phyloP scores from a whole-genome alignment of 2,329 filamentous ascomycete species.

The Hymenoscyphus albidus region DNA sequence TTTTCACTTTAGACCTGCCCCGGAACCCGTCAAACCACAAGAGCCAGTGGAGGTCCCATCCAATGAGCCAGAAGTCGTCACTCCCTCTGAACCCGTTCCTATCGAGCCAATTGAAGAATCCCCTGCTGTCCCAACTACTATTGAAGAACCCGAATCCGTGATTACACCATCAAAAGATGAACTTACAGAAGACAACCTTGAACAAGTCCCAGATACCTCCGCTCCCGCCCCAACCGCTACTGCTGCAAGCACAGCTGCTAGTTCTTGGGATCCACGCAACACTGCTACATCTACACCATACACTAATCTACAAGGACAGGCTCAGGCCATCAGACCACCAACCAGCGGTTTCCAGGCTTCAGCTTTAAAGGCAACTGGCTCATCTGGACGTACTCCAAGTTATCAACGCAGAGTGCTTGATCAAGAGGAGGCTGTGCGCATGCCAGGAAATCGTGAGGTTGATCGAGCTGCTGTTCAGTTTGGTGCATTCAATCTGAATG shows the following conservation, averaged over 20 bases:
- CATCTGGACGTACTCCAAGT: constrained; percentile 66
- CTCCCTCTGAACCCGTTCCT: constrained; percentile 35
- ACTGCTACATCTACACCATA: constrained; percentile 61
- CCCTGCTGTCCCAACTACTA: constrained; percentile 28
- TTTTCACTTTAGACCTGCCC: constrained; percentile 21
- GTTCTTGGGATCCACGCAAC: constrained; percentile 73
- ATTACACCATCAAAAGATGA: constrained; percentile 73
- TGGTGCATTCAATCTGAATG: constrained; percentile 88
- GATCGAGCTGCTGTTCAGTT: constrained; percentile 94
- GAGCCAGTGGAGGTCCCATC: constrained; percentile 46
- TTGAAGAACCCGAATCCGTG: constrained; percentile 42
- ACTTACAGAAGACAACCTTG: constrained; percentile 87
- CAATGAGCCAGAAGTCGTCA: constrained; percentile 33
- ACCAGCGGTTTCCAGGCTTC: constrained; percentile 75
- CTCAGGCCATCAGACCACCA: constrained; percentile 48
- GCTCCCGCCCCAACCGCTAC: constrained; percentile 74
- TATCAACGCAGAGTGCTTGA: constrained; percentile 85
- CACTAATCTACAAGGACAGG: constrained; percentile 56
- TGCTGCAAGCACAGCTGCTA: constrained; percentile 82
- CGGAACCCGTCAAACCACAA: constrained; percentile 39
- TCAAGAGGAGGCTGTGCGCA: constrained; percentile 95
- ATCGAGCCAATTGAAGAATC: constrained; percentile 38
- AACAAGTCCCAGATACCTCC: constrained; percentile 81
- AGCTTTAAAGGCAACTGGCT: constrained; percentile 69
- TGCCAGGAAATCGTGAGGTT: constrained; percentile 94